phyloP scores from a whole-genome alignment of 169 alveolate genomes.

The Plasmodium gallinaceum region DNA sequence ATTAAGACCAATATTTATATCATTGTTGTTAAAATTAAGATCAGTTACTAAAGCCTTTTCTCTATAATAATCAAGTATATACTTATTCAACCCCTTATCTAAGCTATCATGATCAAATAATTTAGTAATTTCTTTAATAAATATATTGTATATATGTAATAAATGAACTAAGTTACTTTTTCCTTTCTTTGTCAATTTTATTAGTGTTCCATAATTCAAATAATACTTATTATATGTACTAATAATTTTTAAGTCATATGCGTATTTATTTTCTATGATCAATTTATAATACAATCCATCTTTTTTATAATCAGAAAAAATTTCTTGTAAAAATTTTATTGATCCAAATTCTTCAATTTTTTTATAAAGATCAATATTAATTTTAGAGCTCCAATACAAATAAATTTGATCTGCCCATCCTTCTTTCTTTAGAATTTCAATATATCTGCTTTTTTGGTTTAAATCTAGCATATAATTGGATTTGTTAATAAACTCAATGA shows the following conservation, averaged over 20 bases:
- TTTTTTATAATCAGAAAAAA: conserved; percentile 49
- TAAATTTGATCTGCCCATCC: conserved; percentile 64
- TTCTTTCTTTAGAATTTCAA: conserved; percentile 59
- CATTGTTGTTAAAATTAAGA: conserved; percentile 37
- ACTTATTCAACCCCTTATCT: conserved; percentile 59
- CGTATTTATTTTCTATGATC: conserved; percentile 69
- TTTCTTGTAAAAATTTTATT: conserved; percentile 41
- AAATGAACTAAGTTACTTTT: conserved; percentile 49
- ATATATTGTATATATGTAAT: conserved; percentile 48
- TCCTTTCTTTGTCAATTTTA: conserved; percentile 58
- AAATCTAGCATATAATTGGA: conserved; percentile 38
- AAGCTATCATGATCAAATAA: conserved; percentile 72
- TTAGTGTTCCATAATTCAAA: conserved; percentile 63
- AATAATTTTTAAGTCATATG: conserved; percentile 36
- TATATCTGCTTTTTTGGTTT: conserved; percentile 55
- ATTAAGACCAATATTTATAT: conserved; percentile 12
- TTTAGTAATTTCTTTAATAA: conserved; percentile 48
- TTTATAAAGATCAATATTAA: conserved; percentile 50
- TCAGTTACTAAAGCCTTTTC: conserved; percentile 47
- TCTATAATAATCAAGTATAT: conserved; percentile 54
- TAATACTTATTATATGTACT: conserved; percentile 49
- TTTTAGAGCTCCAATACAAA: conserved; percentile 74
- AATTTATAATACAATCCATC: conserved; percentile 49
- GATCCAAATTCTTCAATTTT: conserved; percentile 69
- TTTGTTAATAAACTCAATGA: conserved; percentile 28